Evolutionary conservation across 2,329 filamentous ascomycete genomes (phyloP), one percentile per base, ranked within the genome.

Genomic region (Claviceps fusiformis): DNA sequence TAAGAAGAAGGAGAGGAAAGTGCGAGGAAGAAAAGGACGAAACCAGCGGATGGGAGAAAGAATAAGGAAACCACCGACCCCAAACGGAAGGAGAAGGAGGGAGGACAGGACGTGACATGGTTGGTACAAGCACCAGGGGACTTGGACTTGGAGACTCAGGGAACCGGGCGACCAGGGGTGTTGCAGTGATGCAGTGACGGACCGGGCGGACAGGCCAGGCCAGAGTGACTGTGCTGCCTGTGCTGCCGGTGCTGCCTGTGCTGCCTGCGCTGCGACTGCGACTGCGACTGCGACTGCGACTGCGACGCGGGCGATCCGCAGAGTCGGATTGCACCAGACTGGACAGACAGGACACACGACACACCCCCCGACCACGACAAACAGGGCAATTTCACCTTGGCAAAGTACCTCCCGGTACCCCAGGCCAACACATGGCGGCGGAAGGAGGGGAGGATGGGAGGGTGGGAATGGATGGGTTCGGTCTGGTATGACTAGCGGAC

Each of bases 21-120:
- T 54, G 50, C 29, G 45, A 50, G n/a, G 45, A 56, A 56, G 39
- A 54, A 51, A n/a, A 50, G 55, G 41, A 53, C 50, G 45, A 54
- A 48, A 54, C 35, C 45, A 54, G 45, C 44, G n/a, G 55, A 59
- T 49, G 53, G 56, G 52, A 39, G 45, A 44, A 53, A 54, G 53
- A 55, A 56, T 29, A 57, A 52, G 53, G 51, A 57, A 56, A n/a
- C n/a, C n/a, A 54, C 45, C 50, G 43, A 56, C 51, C 35, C 45
- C 27, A 53, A 50, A 59, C 51, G 55, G 56, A 57, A 57, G 51
- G 53, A 52, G 56, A 47, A 49, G 44, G 31, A 53, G 54, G 54
- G 45, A 50, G 50, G 54, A 50, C 39, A 47, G 33, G 27, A 47
- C 44, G 48, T 53, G 54, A 45, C 41, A 55, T 54, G 56, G 56